Percentiles rank a stretch among this genome's conserved stretches.
phyloP scores from a whole-genome alignment of 2,329 filamentous ascomycete species.

The Xylariaceae sp. region DNA sequence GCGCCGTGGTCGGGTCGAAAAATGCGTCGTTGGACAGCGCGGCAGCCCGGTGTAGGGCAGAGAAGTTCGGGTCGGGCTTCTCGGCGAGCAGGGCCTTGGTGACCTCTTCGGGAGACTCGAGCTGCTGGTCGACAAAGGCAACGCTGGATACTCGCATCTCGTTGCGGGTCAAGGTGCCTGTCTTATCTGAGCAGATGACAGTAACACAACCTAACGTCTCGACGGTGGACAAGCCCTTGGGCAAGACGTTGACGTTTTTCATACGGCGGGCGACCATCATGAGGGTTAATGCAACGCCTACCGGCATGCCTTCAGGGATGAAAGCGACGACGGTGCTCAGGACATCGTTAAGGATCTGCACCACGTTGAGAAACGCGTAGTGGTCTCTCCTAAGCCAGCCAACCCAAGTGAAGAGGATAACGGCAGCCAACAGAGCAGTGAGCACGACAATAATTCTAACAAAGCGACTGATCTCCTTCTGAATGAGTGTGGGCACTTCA shows the following conservation, averaged over 20 bases:
- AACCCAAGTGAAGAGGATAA: conserved; percentile 1
- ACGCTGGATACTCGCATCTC: conserved; percentile 1
- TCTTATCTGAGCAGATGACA: conserved; percentile 4
- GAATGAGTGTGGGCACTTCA: not conserved
- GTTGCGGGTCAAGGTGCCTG: conserved; percentile 1
- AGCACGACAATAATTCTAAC: conserved; percentile 1
- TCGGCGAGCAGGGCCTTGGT: not conserved
- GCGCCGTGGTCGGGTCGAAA: not conserved
- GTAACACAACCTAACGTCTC: conserved; percentile 2
- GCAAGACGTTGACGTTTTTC: not conserved
- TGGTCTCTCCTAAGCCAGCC: not conserved
- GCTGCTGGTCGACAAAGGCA: not conserved
- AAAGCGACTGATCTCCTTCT: not conserved
- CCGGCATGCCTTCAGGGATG: conserved; percentile 4
- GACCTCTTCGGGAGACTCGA: not conserved
- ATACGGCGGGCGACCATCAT: conserved; percentile 3
- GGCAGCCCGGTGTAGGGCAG: not conserved
- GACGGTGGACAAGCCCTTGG: conserved; percentile 1
- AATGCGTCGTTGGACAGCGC: not conserved
- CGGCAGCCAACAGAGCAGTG: not conserved
- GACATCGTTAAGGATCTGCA: not conserved
- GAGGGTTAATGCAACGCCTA: not conserved
- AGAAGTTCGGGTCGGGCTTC: not conserved
- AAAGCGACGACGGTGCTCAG: conserved; percentile 2
- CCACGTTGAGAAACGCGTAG: not conserved